These are phyloP conservation scores for Monsonia emarginata DNA, from an alignment of 441 rosid species.

Conservation along the genomic window DNA sequence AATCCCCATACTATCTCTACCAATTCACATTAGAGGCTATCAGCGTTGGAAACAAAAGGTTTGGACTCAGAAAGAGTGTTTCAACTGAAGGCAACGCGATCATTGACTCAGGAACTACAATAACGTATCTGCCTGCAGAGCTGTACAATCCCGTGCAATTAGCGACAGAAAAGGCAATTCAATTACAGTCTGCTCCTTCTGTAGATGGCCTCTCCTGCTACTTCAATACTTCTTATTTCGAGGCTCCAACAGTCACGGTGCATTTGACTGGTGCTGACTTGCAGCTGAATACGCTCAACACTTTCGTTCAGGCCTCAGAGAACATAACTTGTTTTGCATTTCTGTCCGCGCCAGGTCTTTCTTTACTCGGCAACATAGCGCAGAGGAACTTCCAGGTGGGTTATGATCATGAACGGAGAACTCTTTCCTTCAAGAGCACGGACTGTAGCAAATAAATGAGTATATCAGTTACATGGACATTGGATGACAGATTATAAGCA, in stretches of 20 bases:
- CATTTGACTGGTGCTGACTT: conserved; percentile 41
- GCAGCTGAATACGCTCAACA: conserved; percentile 14
- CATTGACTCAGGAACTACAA: conserved; percentile 42
- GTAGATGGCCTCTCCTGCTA: conserved; percentile 26
- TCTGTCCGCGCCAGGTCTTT: neutral
- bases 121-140: conserved; percentile 20
- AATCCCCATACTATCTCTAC: conserved; percentile 8
- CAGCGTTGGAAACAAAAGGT: conserved; percentile 23
- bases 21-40: conserved; percentile 26
- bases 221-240: neutral
- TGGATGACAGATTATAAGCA: no score
- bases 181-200: neutral
- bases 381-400: neutral
- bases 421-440: neutral
- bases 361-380: neutral
- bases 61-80: neutral
- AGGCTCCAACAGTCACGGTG: conserved; percentile 25
- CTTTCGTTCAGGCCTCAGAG: conserved; percentile 18
- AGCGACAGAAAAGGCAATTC: conserved; percentile 17
- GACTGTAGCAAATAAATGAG: neutral
- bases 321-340: neutral
- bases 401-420: neutral
- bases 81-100: conserved; percentile 29
- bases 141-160: conserved; percentile 21
- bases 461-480: no score